Evolutionary conservation across 2,329 filamentous ascomycete genomes (phyloP).

Genomic region (Pyrenophora seminiperda): DNA sequence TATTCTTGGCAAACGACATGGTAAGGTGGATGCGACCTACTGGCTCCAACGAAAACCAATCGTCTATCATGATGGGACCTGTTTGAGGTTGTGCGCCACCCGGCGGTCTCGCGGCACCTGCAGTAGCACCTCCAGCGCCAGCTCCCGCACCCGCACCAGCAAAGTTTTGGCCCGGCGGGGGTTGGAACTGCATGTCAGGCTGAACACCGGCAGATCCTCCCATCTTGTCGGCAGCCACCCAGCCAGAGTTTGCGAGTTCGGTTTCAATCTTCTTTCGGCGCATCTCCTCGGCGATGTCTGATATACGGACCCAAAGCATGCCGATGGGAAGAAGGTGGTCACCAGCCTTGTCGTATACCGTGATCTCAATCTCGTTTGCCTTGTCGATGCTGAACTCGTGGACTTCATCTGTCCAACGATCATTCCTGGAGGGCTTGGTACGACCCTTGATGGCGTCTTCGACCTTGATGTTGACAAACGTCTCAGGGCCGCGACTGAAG

Average conservation of each 20-base stretch:
- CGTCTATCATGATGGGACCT: slow-evolving; percentile 71
- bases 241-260: slow-evolving; percentile 91
- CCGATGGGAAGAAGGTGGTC: slow-evolving; percentile 92
- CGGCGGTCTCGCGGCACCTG: slow-evolving; percentile 48
- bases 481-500: slow-evolving; percentile 90
- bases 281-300: slow-evolving; percentile 97
- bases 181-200: slow-evolving; percentile 61
- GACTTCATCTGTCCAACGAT: slow-evolving; percentile 88
- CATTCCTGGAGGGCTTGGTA: slow-evolving; percentile 81
- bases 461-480: slow-evolving; percentile 94
- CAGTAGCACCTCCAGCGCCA: slow-evolving; percentile 41
- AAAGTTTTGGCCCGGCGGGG: slow-evolving; percentile 52
- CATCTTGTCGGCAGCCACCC: slow-evolving; percentile 98
- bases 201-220: slow-evolving; percentile 62
- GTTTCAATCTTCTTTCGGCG: slow-evolving; percentile 95
- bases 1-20: slow-evolving; percentile 90
- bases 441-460: slow-evolving; percentile 91
- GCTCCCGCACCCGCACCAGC: slow-evolving; percentile 43
- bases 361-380: slow-evolving; percentile 97
- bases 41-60: slow-evolving; percentile 97
- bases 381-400: slow-evolving; percentile 96
- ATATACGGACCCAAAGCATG: slow-evolving; percentile 94
- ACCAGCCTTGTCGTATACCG: slow-evolving; percentile 90
- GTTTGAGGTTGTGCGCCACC: slow-evolving; percentile 56
- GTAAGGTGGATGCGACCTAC: slow-evolving; percentile 90